Conservation (phyloP, 441 rosid species). For the Brassica hybrid region DNA sequence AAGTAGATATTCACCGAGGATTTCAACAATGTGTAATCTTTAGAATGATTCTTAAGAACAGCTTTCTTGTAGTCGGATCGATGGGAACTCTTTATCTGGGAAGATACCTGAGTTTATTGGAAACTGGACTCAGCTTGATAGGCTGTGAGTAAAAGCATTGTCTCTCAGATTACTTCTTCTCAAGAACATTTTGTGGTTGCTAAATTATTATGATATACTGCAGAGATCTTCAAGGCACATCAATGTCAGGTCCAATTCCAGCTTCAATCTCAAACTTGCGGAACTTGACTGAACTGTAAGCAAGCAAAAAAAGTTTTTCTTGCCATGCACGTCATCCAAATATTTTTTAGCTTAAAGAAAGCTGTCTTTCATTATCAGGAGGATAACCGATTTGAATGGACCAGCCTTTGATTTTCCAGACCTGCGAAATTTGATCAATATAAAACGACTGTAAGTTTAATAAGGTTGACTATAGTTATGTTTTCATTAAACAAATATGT, state of each 20-base stretch:
- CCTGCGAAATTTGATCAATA: conserved; percentile 40
- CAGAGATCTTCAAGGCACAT: conserved; percentile 84
- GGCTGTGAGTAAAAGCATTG: conserved; percentile 56
- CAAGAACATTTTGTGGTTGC: background rate
- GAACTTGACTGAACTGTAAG: conserved; percentile 62
- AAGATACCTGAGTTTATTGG: conserved; percentile 82
- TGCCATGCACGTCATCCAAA: background rate
- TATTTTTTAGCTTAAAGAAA: background rate
- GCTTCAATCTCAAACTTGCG: conserved; percentile 57
- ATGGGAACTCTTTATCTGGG: conserved; percentile 77
- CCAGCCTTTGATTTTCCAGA: conserved; percentile 58
- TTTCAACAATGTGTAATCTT: background rate
- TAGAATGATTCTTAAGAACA: background rate
- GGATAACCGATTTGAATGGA: conserved; percentile 77
- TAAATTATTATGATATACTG: background rate
- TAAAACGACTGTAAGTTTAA: conserved; percentile 57
- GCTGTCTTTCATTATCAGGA: conserved; percentile 50
- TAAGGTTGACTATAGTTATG: background rate
- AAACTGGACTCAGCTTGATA: conserved; percentile 66
- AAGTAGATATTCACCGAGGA: conserved; percentile 40
- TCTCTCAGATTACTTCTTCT: background rate
- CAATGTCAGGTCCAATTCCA: conserved; percentile 90
- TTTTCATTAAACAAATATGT: too few relatives aligned
- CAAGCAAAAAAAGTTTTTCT: background rate
- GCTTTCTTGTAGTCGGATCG: conserved; percentile 64